Base-by-base conservation (phyloP, 1,139 yeast species). In the Protomyces lactucae-debilis region DNA sequence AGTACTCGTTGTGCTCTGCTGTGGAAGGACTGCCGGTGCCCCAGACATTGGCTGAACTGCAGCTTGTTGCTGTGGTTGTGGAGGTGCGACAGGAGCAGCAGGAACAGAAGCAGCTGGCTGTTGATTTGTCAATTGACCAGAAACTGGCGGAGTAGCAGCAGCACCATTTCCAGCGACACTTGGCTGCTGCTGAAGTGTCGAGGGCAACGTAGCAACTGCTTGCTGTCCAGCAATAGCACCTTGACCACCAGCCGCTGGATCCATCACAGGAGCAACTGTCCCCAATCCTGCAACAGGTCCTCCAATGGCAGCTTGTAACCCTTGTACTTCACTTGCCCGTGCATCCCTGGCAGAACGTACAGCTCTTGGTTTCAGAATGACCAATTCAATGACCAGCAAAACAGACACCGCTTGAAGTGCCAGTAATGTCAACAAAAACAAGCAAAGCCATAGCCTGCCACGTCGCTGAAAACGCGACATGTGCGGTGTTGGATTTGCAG, bases 371-470 rank as follows among this genome's bases (percentile, higher is more conserved):
- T 43, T 43, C 10, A 43, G 10, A 5, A 43, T 21, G 23, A 32
- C 43, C 12, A 59, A 12, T 21, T 37, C 39, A 12, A 43, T 28
- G 6, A 45, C 28, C 16, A 52, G 40, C 25, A 52, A 52, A 56
- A 52, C 48, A 21, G 48, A n/a, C 23, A 43, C 21, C 12, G 25
- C 25, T 18, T 43, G 48, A n/a, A 43, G 25, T 6, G 48, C 48
- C 25, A 43, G 48, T 0, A 43, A 16, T 18, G 48, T 16, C 48
- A 12, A 40, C 16, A 56, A 43, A 37, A 56, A 45, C 32, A 56
- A 39, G 25, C 60, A 56, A 25, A 56, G 46, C 60, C 60, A 56
- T 6, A 56, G 14, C 1, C 57, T 37, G 2, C 51, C 55, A 9
- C 37, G n/a, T 10, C 57, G 37, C 32, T 59, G 63, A 12, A 35